Evolutionary conservation across 1,284 basidiomycete species (phyloP), one percentile per base, ranked within the genome.

Genomic region (Tilletia walkeri): DNA sequence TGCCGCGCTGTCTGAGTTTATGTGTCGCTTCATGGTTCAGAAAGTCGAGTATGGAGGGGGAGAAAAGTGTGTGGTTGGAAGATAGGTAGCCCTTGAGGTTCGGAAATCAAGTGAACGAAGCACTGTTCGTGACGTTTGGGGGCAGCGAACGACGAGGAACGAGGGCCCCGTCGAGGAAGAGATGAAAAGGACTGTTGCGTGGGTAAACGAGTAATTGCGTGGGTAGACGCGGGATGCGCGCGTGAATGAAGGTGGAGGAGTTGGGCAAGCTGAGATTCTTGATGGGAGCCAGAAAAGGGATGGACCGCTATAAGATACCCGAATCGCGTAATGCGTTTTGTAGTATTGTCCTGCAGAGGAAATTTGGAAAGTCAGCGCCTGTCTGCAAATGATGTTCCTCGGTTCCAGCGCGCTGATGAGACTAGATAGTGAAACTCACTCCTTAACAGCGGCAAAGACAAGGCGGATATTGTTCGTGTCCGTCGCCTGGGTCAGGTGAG

Each of bases 371-470:
- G 2, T 16, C 7, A 34, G 53, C 20, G 53, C 20, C 41, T 14
- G 6, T 45, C 41, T 14, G 14, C 3, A 7, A 14, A 45, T 14
- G 10, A 10, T 36, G 10, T 63, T n/a, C 24, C 10, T 9, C 36
- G 16, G 20, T 12, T 41, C 34, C 59, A 63, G 14, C 2, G 53
- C 9, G 18, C 24, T 1, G 34, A 65, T 6, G 20, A 14, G 7
- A 20, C 9, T 4, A 3, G 1, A 14, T 10, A 2, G 3, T 6
- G 14, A 20, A 2, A 75, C 73, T 71, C 67, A 75, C 86, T 98
- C 95, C 86, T 97, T 97, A 73, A 97, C 94, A 0, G 95, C 94
- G 0, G 94, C 94, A 78, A 98, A 97, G 9, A 98, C 94, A 0
- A 97, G 88, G 75, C 92, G 88, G 73, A 98, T 88, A 85, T 88